A percentile compares a stretch with the other conserved stretches of the same genome.
phyloP scores from a whole-genome alignment of 1,139 yeast genomes.

The Diutina rugosa region DNA sequence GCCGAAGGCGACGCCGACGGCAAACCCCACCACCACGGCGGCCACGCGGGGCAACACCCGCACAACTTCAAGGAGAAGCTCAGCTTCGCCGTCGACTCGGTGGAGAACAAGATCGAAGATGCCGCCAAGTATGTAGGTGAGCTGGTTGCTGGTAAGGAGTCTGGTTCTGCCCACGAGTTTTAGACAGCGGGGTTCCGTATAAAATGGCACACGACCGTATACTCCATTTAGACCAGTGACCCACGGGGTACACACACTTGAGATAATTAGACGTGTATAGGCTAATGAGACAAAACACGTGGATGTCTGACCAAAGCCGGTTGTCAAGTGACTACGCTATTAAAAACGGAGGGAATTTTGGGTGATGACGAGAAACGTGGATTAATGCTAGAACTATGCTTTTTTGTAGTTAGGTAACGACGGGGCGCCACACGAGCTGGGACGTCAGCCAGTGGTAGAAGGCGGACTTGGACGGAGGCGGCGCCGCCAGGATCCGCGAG shows the following conservation, averaged over 20 bases:
- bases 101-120: constrained; percentile 1
- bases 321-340: neutral
- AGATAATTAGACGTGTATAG: neutral
- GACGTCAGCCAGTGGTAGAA: neutral
- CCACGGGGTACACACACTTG: neutral
- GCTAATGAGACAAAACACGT: neutral
- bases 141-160: neutral
- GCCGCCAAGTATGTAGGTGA: neutral
- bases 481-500: neutral
- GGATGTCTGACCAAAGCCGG: neutral
- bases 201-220: neutral
- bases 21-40: constrained; percentile 1
- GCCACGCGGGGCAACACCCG: neutral
- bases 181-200: no score
- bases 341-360: no score
- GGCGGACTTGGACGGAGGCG: neutral
- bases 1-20: neutral
- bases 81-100: neutral
- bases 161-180: constrained; percentile 1
- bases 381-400: neutral
- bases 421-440: neutral
- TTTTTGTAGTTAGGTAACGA: neutral
- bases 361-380: no score
- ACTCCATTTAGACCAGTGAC: neutral
- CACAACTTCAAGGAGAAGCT: neutral